A percentile compares a stretch with the other conserved stretches of the same genome.
Evolutionary conservation across 257 asterid species (phyloP).

Genomic region (Agastache rugosa): DNA sequence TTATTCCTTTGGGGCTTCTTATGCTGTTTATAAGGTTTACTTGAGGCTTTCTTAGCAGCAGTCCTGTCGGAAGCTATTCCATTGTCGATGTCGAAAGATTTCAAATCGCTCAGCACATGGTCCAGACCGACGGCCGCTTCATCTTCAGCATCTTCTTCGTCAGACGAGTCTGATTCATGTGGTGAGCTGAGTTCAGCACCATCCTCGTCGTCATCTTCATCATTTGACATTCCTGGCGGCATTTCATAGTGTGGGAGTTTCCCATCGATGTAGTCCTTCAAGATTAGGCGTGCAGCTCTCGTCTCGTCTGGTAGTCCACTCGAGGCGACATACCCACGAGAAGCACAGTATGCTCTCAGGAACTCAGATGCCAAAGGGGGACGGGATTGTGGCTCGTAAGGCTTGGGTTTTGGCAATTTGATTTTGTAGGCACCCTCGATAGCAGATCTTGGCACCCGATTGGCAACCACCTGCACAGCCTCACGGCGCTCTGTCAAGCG

Average conservation of each 20-base stretch:
- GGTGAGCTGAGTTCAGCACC: slow-evolving; percentile 37
- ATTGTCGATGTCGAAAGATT: slow-evolving; percentile 70
- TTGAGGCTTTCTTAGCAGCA: slow-evolving; percentile 43
- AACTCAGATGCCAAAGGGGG: slow-evolving; percentile 80
- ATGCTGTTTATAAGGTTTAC: slow-evolving; percentile 78
- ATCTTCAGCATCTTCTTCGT: slow-evolving; percentile 42
- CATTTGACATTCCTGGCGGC: slow-evolving; percentile 65
- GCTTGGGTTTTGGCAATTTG: slow-evolving; percentile 82
- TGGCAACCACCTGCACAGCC: slow-evolving; percentile 92
- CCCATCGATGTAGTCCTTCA: slow-evolving; percentile 96
- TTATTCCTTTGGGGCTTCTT: slow-evolving; percentile 88
- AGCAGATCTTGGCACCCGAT: slow-evolving; percentile 70
- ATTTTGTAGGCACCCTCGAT: slow-evolving; percentile 79
- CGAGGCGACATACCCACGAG: slow-evolving; percentile 92
- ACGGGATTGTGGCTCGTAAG: slow-evolving; percentile 76
- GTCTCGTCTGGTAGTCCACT: slow-evolving; percentile 97
- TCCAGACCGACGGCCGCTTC: slow-evolving; percentile 49
- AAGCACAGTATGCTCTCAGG: slow-evolving; percentile 77
- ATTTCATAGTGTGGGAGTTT: slow-evolving; percentile 81
- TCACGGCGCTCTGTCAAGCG: slow-evolving; percentile 92
- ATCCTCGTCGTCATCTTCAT: slow-evolving; percentile 39
- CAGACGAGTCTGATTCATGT: slow-evolving; percentile 49
- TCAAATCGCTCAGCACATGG: slow-evolving; percentile 70
- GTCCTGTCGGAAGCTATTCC: slow-evolving; percentile 58
- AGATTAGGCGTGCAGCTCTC: slow-evolving; percentile 78